These are phyloP conservation scores for Diutina neorugosa DNA, from an alignment of 1,139 yeast genomes.

Conservation along the genomic window DNA sequence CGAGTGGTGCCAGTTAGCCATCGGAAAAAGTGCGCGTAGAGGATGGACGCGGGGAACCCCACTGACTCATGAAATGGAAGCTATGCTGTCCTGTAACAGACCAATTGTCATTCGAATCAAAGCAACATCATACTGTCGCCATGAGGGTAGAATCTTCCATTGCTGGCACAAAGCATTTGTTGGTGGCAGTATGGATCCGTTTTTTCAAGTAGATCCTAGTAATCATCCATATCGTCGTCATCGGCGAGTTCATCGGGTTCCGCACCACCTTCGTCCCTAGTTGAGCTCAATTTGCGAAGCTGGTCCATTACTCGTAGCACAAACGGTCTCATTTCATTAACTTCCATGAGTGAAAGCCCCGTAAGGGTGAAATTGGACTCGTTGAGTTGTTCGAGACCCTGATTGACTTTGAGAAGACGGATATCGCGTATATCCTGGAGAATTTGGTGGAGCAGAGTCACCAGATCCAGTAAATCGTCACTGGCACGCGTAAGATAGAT, in stretches of 20 bases:
- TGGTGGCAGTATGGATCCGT: neutral
- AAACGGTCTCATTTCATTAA: constrained; percentile 81
- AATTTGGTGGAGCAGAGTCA: constrained; percentile 50
- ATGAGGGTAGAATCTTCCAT: too few relatives aligned
- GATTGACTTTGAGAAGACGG: constrained; percentile 66
- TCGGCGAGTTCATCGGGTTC: neutral
- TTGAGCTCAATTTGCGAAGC: constrained; percentile 40
- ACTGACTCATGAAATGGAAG: too few relatives aligned
- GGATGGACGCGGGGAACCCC: neutral
- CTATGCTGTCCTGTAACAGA: too few relatives aligned
- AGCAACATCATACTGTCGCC: too few relatives aligned
- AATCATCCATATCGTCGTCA: neutral
- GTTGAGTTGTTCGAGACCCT: constrained; percentile 68
- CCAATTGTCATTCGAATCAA: too few relatives aligned
- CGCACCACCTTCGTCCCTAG: constrained; percentile 8
- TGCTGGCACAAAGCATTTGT: too few relatives aligned
- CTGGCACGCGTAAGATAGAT: constrained; percentile 54
- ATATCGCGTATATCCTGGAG: constrained; percentile 81
- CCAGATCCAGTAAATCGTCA: constrained; percentile 63
- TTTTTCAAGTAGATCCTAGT: neutral
- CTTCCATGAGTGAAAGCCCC: constrained; percentile 71
- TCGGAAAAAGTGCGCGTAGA: neutral
- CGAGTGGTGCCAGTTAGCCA: neutral
- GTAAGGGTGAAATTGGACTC: constrained; percentile 78
- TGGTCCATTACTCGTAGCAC: constrained; percentile 71